Percentiles rank a stretch among this genome's conserved stretches.
Conservation (phyloP, 805 yeast species). For the Starmerella vaccinii region DNA sequence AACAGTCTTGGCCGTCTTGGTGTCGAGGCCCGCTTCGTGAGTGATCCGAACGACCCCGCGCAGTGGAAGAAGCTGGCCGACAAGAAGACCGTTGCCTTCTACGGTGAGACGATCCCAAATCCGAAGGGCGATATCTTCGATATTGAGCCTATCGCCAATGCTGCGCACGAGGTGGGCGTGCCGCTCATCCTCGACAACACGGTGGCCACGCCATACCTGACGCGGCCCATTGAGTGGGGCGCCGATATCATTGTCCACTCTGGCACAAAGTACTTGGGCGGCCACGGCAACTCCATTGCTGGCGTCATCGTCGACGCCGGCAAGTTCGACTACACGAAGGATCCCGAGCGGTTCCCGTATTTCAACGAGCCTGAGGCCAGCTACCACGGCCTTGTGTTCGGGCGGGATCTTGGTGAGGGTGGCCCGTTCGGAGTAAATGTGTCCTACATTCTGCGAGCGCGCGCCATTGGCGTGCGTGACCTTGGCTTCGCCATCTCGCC, state of each 20-base stretch:
- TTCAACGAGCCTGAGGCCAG: conserved; percentile 85
- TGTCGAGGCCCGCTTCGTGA: conserved; percentile 72
- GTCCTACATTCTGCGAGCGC: conserved; percentile 23
- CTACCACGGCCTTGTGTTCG: conserved; percentile 77
- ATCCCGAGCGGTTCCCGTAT: conserved; percentile 84
- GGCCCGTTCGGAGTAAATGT: conserved; percentile 13
- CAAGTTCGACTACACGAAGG: conserved; percentile 79
- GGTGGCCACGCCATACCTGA: conserved; percentile 87
- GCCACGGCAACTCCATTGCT: conserved; percentile 85
- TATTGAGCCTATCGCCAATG: conserved; percentile 50
- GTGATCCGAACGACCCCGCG: conserved; percentile 58
- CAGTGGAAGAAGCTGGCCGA: conserved; percentile 67
- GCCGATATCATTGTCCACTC: conserved; percentile 89
- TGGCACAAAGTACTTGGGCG: conserved; percentile 88
- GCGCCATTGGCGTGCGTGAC: conserved; percentile 46
- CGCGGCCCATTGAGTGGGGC: conserved; percentile 69
- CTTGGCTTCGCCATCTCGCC: conserved; percentile 85
- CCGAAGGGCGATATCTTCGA: conserved; percentile 65
- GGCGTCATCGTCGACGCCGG: conserved; percentile 84
- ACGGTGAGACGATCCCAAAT: conserved; percentile 70
- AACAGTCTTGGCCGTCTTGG: conserved; percentile 85
- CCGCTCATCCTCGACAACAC: conserved; percentile 68
- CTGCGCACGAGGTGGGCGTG: conserved; percentile 74
- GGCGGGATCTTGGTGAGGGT: conserved; percentile 48
- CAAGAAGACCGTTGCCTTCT: conserved; percentile 78